Evolutionary conservation across 2,329 filamentous ascomycete species (phyloP).

Genomic region (Phymatotrichopsis omnivora): DNA sequence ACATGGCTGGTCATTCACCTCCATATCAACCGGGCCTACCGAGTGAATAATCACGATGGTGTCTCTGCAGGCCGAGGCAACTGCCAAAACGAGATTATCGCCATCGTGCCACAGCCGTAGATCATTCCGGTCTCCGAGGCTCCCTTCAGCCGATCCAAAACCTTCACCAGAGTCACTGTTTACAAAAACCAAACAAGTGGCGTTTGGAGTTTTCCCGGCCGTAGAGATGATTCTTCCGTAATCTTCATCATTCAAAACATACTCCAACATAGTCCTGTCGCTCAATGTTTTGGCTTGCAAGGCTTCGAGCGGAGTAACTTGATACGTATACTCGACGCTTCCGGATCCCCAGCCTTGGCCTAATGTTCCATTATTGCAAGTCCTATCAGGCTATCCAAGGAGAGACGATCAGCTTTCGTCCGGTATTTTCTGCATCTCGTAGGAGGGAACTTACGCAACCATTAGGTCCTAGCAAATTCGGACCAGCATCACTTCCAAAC

Average conservation of each 20-base stretch:
- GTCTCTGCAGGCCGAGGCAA: constrained; percentile 46
- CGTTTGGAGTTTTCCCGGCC: constrained; percentile 1
- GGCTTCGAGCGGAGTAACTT: constrained; percentile 62
- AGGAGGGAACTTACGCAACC: no score
- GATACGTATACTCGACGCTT: constrained; percentile 72
- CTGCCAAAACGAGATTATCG: constrained; percentile 52
- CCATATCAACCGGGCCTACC: constrained; percentile 17
- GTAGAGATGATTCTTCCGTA: constrained; percentile 1
- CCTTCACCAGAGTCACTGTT: constrained; percentile 67
- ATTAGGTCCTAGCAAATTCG: constrained; percentile 54
- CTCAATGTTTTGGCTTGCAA: constrained; percentile 36
- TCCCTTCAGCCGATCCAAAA: constrained; percentile 47
- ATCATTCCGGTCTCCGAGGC: constrained; percentile 59
- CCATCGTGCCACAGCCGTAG: constrained; percentile 37
- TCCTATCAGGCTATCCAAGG: constrained; percentile 52
- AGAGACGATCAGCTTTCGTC: no score
- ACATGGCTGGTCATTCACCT: no score
- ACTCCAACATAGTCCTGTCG: constrained; percentile 7
- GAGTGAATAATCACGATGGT: constrained; percentile 19
- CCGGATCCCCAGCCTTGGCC: constrained; percentile 85
- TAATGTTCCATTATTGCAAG: constrained; percentile 77
- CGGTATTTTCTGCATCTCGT: no score
- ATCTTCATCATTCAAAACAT: constrained; percentile 4
- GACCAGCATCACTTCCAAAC: constrained; percentile 66
- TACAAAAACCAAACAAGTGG: constrained; percentile 52